These are phyloP conservation scores for Stachybotrys chlorohalonatus DNA, from an alignment of 2,329 filamentous ascomycete genomes.

Conservation along the genomic window DNA sequence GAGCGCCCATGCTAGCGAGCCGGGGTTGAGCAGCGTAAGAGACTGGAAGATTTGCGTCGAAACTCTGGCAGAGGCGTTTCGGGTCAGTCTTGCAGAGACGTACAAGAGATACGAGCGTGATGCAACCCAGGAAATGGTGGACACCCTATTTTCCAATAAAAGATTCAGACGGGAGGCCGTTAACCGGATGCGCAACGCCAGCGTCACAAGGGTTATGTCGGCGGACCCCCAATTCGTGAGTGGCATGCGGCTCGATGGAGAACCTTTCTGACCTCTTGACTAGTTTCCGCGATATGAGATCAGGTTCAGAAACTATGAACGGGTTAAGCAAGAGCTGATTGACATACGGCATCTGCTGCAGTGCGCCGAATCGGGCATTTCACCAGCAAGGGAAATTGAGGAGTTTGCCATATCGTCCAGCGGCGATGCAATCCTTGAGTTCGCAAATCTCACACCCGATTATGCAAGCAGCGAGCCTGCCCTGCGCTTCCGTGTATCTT, in stretches of 20 bases:
- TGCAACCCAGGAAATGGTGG: constrained; percentile 31
- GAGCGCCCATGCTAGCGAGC: constrained; percentile 16
- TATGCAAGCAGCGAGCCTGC: constrained; percentile 23
- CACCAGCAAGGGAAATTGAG: constrained; percentile 25
- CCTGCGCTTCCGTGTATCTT: constrained; percentile 41
- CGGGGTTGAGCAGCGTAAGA: constrained; percentile 27
- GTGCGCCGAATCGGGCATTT: constrained; percentile 29
- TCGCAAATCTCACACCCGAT: constrained; percentile 31
- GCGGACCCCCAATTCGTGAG: constrained; percentile 33
- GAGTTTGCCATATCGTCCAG: constrained; percentile 33
- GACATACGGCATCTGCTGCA: constrained; percentile 31
- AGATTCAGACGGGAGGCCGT: constrained; percentile 32
- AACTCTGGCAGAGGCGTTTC: constrained; percentile 29
- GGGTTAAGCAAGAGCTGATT: constrained; percentile 29
- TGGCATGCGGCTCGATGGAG: not conserved
- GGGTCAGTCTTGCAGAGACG: constrained; percentile 30
- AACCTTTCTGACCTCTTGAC: not conserved
- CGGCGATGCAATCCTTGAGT: constrained; percentile 44
- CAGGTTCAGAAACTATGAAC: constrained; percentile 38
- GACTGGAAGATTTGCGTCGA: constrained; percentile 37
- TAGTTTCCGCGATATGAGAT: constrained; percentile 36
- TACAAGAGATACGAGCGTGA: constrained; percentile 36
- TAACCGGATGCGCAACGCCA: constrained; percentile 35
- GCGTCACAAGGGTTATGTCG: constrained; percentile 31
- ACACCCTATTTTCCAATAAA: constrained; percentile 32